Evolutionary conservation across 2,329 filamentous ascomycete species (phyloP), one percentile per base, ranked within the genome.

Genomic region (Arthrobotrys pseudoclavata): DNA sequence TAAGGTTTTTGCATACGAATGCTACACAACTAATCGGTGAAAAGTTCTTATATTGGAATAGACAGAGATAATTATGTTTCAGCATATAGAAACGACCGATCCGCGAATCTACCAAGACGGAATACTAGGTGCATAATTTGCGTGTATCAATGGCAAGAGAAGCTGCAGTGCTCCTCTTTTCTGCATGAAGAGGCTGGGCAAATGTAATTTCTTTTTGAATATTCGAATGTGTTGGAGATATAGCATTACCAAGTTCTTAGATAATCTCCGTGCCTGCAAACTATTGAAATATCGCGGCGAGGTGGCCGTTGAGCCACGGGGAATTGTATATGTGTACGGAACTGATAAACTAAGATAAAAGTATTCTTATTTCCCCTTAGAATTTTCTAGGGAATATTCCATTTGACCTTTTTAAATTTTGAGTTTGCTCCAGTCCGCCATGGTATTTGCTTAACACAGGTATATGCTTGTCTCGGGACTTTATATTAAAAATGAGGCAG

Each of bases 211-310:
- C 53, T 47, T 40, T 18, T 64, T 45, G 42, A 20, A 45, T 7
- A 45, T 20, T 20, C 1, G n/a, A 57, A 72, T 69, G 60, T 72
- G 60, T 72, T 72, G 69, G 45, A 57, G 26, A 71, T 34, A n/a
- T 15, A 26, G 47, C 57, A 42, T 64, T 55, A 55, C 68, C 34
- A 70, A 45, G 22, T 37, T 53, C 12, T 53, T 55, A 52, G 52
- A 37, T 47, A 57, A 64, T 64, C 60, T 50, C 60, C 48, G 47
- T 63, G 24, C 24, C n/a, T 42, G 20, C 22, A 22, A 13, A 13
- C 10, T 50, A 52, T 53, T 22, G 6, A 24, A 57, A 62, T 55
- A 52, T 53, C 47, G 26, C 57, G 40, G 45, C 22, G 40, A 37
- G 47, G 40, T 45, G 22, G 24, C 68, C 55, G 48, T 57, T 72